A percentile compares a stretch with the other conserved stretches of the same genome.
Evolutionary conservation across 163 green algal species (phyloP).

Genomic region (Trebouxia gelatinosa): DNA sequence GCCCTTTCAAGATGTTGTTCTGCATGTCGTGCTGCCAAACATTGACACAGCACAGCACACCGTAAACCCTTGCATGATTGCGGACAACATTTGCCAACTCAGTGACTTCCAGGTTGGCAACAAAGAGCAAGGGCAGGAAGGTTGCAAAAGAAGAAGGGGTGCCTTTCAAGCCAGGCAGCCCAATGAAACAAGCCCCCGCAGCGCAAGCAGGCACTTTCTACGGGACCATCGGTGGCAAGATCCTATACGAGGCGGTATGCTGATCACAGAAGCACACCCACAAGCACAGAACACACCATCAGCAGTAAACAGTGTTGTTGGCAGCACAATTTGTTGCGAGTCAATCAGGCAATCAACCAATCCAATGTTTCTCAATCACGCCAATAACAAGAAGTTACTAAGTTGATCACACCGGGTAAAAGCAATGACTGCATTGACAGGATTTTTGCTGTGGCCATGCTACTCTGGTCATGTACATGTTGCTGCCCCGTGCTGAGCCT

Average conservation of each 20-base stretch:
- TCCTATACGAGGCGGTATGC: constrained; percentile 49
- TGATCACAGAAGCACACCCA: too few relatives aligned
- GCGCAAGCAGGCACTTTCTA: constrained; percentile 45
- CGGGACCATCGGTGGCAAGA: constrained; percentile 50
- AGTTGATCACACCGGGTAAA: not conserved
- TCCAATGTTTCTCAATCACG: not conserved
- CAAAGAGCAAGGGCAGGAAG: not conserved
- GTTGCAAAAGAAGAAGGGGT: not conserved
- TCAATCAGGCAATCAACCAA: not conserved
- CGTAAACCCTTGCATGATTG: too few relatives aligned
- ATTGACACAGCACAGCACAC: not conserved
- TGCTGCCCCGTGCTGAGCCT: not conserved
- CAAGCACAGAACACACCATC: too few relatives aligned
- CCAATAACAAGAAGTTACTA: not conserved
- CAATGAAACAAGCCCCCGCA: constrained; percentile 50
- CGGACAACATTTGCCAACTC: too few relatives aligned
- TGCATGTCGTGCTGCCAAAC: not conserved
- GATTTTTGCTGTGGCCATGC: not conserved
- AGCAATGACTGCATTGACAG: not conserved
- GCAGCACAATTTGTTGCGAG: not conserved
- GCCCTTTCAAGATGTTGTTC: not conserved
- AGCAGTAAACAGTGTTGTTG: too few relatives aligned
- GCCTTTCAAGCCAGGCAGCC: constrained; percentile 48
- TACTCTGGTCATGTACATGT: not conserved
- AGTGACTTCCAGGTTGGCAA: constrained; percentile 13